These are phyloP conservation scores for Halteria grandinella DNA, from an alignment of 73 alveolate genomes.

Conservation along the genomic window DNA sequence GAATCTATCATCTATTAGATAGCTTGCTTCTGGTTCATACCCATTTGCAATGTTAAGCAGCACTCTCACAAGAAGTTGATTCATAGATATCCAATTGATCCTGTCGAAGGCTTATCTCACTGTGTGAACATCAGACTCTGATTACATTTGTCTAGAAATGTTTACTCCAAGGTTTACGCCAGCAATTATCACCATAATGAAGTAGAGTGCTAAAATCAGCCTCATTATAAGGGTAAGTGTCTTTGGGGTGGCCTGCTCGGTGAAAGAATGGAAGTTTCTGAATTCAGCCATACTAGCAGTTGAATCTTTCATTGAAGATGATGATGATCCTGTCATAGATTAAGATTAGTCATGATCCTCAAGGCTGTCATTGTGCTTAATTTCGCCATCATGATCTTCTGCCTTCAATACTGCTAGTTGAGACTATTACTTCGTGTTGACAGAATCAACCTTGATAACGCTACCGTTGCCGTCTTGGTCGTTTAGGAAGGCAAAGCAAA, in stretches of 20 bases:
- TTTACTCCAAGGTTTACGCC: conserved; percentile 1
- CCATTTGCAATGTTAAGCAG: conserved; percentile 15
- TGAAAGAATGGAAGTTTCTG: conserved; percentile 19
- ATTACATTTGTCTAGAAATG: neutral
- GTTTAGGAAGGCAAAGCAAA: conserved; percentile 1
- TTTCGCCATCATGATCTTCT: too few species aligned
- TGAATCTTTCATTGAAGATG: conserved; percentile 6
- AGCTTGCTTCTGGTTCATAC: neutral
- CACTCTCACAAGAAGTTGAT: neutral
- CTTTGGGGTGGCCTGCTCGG: neutral
- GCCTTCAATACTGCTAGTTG: too few species aligned
- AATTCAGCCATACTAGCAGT: conserved; percentile 16
- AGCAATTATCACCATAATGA: neutral
- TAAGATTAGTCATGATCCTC: too few species aligned
- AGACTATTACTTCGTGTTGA: too few species aligned
- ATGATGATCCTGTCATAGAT: conserved; percentile 18
- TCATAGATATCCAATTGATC: neutral
- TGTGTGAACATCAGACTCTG: conserved; percentile 10
- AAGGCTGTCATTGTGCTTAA: too few species aligned
- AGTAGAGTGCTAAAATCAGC: neutral
- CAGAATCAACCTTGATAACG: too few species aligned
- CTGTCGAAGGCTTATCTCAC: conserved; percentile 4
- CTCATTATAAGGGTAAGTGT: neutral
- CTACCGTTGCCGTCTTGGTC: neutral
- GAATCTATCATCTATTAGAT: conserved; percentile 4